Percentiles rank a stretch among this genome's conserved stretches.
phyloP scores from a whole-genome alignment of 257 asterid genomes.

The Linaria vulgaris region DNA sequence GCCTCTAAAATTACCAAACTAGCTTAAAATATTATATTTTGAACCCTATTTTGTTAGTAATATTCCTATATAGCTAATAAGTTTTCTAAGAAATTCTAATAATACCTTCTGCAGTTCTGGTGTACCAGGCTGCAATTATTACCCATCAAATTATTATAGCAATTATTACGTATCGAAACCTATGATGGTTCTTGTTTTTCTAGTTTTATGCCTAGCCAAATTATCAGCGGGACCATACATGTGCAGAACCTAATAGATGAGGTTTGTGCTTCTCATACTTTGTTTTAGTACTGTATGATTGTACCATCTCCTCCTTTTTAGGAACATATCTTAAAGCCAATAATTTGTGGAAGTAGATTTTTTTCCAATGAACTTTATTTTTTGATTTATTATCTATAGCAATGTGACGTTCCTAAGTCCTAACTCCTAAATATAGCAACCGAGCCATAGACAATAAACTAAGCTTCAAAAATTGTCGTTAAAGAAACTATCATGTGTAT shows the following conservation, averaged over 20 bases:
- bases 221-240: conserved; percentile 31
- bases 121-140: neutral
- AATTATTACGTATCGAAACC: neutral
- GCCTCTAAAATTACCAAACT: no score
- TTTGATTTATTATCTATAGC: no score
- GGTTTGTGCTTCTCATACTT: conserved; percentile 20
- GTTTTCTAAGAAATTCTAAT: neutral
- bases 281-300: neutral
- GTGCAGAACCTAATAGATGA: conserved; percentile 32
- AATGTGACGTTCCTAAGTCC: no score
- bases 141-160: conserved; percentile 12
- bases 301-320: conserved; percentile 10
- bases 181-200: conserved; percentile 2
- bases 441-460: no score
- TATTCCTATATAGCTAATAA: neutral
- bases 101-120: neutral
- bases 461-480: no score
- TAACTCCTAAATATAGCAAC: no score
- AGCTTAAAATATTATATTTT: no score
- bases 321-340: neutral
- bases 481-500: no score
- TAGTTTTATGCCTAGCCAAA: conserved; percentile 1
- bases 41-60: no score
- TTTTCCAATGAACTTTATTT: conserved; percentile 25
- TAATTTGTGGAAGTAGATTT: conserved; percentile 27